phyloP scores from a whole-genome alignment of 495 filamentous ascomycete species.

The Xylaria grammica region DNA sequence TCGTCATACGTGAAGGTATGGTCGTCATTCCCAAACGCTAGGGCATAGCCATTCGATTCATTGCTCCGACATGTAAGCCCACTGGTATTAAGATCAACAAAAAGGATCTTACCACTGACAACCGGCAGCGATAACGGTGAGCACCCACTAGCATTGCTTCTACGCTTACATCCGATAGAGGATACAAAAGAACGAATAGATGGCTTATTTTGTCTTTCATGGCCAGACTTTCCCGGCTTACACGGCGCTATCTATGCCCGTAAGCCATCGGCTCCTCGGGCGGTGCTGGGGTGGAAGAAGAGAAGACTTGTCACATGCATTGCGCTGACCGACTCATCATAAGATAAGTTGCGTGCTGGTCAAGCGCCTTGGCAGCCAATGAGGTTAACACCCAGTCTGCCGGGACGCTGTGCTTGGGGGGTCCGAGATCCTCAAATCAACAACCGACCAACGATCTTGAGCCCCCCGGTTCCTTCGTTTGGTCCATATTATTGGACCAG shows the following conservation, averaged over 20 bases:
- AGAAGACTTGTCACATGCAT: slow-evolving; percentile 1
- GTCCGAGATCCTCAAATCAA: not conserved
- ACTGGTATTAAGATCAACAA: too few relatives aligned
- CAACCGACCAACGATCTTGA: not conserved
- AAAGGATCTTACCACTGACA: too few relatives aligned
- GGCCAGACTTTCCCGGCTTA: not conserved
- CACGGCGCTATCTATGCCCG: not conserved
- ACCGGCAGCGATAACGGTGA: too few relatives aligned
- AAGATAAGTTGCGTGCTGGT: not conserved
- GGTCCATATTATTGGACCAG: not conserved
- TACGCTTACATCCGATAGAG: not conserved
- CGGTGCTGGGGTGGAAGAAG: not conserved
- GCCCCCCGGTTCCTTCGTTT: not conserved
- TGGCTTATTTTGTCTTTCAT: not conserved
- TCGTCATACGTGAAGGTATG: too few relatives aligned
- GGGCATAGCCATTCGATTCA: too few relatives aligned
- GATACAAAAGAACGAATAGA: not conserved
- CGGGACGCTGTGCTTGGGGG: slow-evolving; percentile 3
- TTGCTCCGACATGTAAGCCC: too few relatives aligned
- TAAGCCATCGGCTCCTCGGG: not conserved
- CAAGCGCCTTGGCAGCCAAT: slow-evolving; percentile 12
- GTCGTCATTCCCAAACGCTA: too few relatives aligned
- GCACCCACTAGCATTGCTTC: too few relatives aligned
- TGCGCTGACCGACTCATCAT: not conserved
- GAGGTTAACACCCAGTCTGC: slow-evolving; percentile 5